Base-by-base conservation (phyloP, 148 eudicot genomes). In the Camellia japonica region DNA sequence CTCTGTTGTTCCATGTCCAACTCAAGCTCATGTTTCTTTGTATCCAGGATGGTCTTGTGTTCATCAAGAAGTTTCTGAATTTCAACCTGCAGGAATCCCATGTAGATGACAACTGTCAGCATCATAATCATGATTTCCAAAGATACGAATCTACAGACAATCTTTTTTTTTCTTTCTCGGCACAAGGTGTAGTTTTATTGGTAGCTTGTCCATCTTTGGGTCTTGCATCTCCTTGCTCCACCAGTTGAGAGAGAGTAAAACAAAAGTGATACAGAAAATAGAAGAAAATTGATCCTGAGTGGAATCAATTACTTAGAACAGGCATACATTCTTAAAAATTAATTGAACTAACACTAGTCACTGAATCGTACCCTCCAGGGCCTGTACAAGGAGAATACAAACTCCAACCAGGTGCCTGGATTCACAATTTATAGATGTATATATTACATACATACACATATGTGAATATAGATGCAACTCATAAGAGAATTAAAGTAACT, bases 41-140 rank as follows among this genome's bases (percentile, higher is more conserved):
- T 85, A 77, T 90, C 92, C 81, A 96, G 80, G 82, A 85, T 79
- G 82, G 83, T 78, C 52, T 88, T 82, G 85, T 93, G 95, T 75
- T 93, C 94, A 63, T 96, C 97, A 85, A 93, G 77, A 82, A 92
- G 94, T 84, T 91, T 87, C 87, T 96, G 94, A 76, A 96, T 85
- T 86, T 89, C 99, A 71, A 65, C 83, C 99, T 96, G 89, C 84
- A 80, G 55, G 74, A 66, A 71, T 49, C 10, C 54, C 68, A 79
- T 41, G 6, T 23, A 68, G 74, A 82, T 11, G 38, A 42, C 5
- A 68, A 63, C 18, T 42, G 15, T 52, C 18, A 78, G 10, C 16
- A 74, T 9, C 23, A 23, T 11, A 8, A 44, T 51, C 38, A 67
- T 14, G 19, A 2, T 8, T 19, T 55, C 4, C 55, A 79, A 23